Percentiles rank a stretch among this genome's conserved stretches.
Conservation (phyloP, 768 basidiomycete genomes). For the Hysterangium stoloniferum region DNA sequence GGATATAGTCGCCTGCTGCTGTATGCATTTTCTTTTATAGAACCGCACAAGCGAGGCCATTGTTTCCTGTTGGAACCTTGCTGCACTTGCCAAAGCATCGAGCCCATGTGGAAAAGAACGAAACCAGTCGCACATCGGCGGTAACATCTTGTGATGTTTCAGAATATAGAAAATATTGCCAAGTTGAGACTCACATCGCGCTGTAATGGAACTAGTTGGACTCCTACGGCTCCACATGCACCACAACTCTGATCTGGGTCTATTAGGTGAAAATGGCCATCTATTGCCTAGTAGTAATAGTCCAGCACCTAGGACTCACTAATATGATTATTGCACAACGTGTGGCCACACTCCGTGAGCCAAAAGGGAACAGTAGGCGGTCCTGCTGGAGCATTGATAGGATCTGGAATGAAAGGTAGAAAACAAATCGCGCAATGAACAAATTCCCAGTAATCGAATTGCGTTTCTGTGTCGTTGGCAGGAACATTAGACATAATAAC, state of each 20-base stretch:
- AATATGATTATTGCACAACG: constrained; percentile 79
- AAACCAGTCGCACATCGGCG: constrained; percentile 82
- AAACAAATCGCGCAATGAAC: constrained; percentile 65
- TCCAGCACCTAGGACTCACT: constrained; percentile 39
- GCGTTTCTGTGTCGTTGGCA: constrained; percentile 3
- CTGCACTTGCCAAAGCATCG: constrained; percentile 57
- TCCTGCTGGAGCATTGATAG: constrained; percentile 25
- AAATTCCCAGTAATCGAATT: constrained; percentile 76
- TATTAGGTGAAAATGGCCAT: constrained; percentile 22
- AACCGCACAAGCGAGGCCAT: constrained; percentile 60
- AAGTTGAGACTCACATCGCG: constrained; percentile 58
- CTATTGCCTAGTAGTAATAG: constrained; percentile 14
- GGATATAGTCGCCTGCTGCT: constrained; percentile 46
- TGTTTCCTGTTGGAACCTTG: constrained; percentile 77
- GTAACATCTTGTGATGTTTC: constrained; percentile 49
- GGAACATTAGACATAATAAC: constrained; percentile 3
- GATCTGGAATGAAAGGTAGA: constrained; percentile 47
- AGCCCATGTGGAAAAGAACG: constrained; percentile 50
- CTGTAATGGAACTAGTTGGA: constrained; percentile 68
- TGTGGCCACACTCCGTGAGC: constrained; percentile 84
- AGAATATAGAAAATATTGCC: constrained; percentile 9
- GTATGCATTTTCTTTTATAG: constrained; percentile 50
- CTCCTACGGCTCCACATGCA: constrained; percentile 54
- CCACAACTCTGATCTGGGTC: constrained; percentile 68
- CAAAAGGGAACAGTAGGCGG: constrained; percentile 67